Evolutionary conservation across 345 rosid species (phyloP).

Genomic region (Bretschneidera sinensis): DNA sequence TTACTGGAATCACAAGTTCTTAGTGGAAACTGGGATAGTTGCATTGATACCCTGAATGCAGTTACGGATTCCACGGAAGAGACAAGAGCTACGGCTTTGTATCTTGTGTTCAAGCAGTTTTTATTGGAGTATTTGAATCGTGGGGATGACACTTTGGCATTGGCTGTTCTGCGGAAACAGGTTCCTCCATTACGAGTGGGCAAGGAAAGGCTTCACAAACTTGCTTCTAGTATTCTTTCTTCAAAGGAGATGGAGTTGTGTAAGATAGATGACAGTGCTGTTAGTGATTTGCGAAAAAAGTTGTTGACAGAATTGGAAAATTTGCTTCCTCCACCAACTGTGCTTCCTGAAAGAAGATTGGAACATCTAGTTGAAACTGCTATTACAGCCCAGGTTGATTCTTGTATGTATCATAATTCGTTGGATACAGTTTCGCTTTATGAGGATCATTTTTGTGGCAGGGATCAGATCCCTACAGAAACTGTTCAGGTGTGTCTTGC

Average conservation of each 20-base stretch:
- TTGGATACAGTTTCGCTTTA: constrained; percentile 52
- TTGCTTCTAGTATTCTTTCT: constrained; percentile 47
- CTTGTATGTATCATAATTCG: constrained; percentile 69
- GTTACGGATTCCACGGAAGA: constrained; percentile 42
- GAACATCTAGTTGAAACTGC: constrained; percentile 68
- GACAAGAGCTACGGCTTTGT: constrained; percentile 47
- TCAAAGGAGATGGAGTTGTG: constrained; percentile 40
- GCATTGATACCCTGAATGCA: constrained; percentile 37
- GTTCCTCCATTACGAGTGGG: constrained; percentile 45
- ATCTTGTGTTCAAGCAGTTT: constrained; percentile 62
- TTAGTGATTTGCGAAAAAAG: constrained; percentile 40
- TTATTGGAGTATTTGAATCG: constrained; percentile 53
- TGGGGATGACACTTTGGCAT: constrained; percentile 56
- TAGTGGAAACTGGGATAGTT: constrained; percentile 66
- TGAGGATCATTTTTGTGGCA: constrained; percentile 66
- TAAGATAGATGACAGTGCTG: constrained; percentile 28
- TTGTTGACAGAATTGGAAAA: constrained; percentile 52
- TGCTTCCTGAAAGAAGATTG: constrained; percentile 56
- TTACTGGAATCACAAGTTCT: constrained; percentile 56
- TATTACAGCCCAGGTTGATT: constrained; percentile 55
- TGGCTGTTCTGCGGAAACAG: constrained; percentile 48
- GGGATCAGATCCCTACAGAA: constrained; percentile 79
- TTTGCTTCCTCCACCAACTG: constrained; percentile 56
- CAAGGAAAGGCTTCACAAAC: constrained; percentile 52
- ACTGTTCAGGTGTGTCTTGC: constrained; percentile 63